Base-by-base conservation (phyloP, 371 early-diverging fungal genomes). In the Thermomucor indicae-seudaticae region DNA sequence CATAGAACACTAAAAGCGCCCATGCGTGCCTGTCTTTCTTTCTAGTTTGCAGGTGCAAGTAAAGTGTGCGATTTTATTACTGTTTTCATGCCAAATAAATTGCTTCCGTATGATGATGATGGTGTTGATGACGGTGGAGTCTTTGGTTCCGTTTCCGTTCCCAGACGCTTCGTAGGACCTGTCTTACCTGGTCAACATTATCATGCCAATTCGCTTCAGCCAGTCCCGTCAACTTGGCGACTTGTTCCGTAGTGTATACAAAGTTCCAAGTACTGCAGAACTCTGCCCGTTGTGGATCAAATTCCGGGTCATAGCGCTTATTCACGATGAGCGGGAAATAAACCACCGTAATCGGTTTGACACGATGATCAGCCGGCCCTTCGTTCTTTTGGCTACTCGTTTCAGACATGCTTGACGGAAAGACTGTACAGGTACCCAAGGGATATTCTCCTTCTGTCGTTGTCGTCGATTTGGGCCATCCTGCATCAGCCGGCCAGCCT, bases 191-290 rank as follows among this genome's bases (percentile, higher is more conserved):
- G 19, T 72, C 79, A 5, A 71, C 23, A 11, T 77, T 79, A 22
- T 75, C 70, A 2, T 57, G 55, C 47, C 68, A 67, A 22, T 81
- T 81, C 14, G 50, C 57, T 43, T 78, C 71, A 1, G 68, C 79
- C 14, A 85, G 63, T 2, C 75, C 78, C 7, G 72, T 69, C 31
- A 87, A 51, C 35, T 73, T 55, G 27, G 66, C 61, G 1, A 84
- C 77, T 54, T 87, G 84, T 22, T 75, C 80, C 11, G 65, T 53
- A 22, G 61, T 75, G 56, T 84, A 79, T 23, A 77, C 76, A 67
- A 83, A 83, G 48, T 87, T 87, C 57, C 79, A 87, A 0, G 88
- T 87, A 8, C 75, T 76, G 19, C 81, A 81, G 37, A 85, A 83
- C 5, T 75, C 74, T 1, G 78, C 80, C 6, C 60, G 73, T 42